A percentile compares a stretch with the other conserved stretches of the same genome.
Conservation (phyloP, 2,329 filamentous ascomycete genomes). For the Aureobasidium subglaciale region DNA sequence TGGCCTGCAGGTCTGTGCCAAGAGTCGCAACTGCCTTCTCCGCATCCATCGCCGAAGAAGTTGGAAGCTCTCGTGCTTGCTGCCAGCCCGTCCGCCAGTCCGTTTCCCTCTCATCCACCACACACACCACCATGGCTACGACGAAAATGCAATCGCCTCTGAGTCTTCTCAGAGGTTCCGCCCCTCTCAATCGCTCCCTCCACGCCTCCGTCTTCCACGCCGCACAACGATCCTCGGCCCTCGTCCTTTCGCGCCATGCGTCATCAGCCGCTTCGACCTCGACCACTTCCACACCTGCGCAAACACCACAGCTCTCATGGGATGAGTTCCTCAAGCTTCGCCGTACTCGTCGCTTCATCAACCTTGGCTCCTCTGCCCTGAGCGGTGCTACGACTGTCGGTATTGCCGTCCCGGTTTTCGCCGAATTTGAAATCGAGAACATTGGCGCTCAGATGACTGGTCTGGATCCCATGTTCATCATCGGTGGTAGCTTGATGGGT, state of each 20-base stretch:
- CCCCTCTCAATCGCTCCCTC: background rate
- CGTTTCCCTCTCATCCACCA: background rate
- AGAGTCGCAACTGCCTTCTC: conserved; percentile 5
- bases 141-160: conserved; percentile 8
- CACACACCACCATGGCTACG: background rate
- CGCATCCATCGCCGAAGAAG: conserved; percentile 3
- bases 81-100: background rate
- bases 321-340: conserved; percentile 88
- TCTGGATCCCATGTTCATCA: conserved; percentile 77
- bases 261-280: conserved; percentile 9
- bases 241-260: conserved; percentile 2
- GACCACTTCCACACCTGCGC: background rate
- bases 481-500: conserved; percentile 71
- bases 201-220: background rate
- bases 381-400: conserved; percentile 57
- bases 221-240: conserved; percentile 6
- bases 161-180: background rate
- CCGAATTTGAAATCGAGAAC: conserved; percentile 64
- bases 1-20: background rate
- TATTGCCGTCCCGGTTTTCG: conserved; percentile 58
- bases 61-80: conserved; percentile 5
- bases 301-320: conserved; percentile 52
- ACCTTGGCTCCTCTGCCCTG: conserved; percentile 67
- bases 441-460: conserved; percentile 61
- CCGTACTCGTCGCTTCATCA: conserved; percentile 74